Conservation (phyloP, 805 yeast species). For the Lipomyces sp. region DNA sequence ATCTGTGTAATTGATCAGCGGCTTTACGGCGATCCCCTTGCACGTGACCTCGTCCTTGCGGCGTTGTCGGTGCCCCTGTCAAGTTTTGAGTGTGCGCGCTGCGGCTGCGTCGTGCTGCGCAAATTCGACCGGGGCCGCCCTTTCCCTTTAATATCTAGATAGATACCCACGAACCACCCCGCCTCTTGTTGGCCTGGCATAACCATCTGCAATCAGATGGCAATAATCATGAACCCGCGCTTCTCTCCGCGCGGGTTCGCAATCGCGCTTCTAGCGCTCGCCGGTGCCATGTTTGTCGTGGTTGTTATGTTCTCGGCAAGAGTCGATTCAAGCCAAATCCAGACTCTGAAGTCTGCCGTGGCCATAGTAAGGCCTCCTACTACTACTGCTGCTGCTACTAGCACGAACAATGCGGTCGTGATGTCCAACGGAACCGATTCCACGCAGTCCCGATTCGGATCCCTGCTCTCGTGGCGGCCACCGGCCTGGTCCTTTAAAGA, state of each 20-base stretch:
- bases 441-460: not conserved
- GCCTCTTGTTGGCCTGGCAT: not conserved
- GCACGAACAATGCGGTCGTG: not conserved
- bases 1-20: too few species aligned
- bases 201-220: not conserved
- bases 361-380: not conserved
- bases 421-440: not conserved
- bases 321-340: not conserved
- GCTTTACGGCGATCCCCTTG: too few species aligned
- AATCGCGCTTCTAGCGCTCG: not conserved
- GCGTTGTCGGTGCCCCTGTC: too few species aligned
- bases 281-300: not conserved
- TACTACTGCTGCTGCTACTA: not conserved
- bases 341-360: not conserved
- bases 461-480: not conserved
- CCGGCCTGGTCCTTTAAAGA: not conserved
- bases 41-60: too few species aligned
- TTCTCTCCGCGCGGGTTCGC: not conserved
- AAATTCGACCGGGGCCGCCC: too few species aligned
- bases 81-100: too few species aligned
- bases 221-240: not conserved
- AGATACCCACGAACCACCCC: not conserved
- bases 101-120: not conserved
- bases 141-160: too few species aligned
- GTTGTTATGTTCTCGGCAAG: not conserved